A percentile compares a stretch with the other conserved stretches of the same genome.
Evolutionary conservation across 2,329 filamentous ascomycete species (phyloP).

Genomic region (Pseudogymnoascus sp.): DNA sequence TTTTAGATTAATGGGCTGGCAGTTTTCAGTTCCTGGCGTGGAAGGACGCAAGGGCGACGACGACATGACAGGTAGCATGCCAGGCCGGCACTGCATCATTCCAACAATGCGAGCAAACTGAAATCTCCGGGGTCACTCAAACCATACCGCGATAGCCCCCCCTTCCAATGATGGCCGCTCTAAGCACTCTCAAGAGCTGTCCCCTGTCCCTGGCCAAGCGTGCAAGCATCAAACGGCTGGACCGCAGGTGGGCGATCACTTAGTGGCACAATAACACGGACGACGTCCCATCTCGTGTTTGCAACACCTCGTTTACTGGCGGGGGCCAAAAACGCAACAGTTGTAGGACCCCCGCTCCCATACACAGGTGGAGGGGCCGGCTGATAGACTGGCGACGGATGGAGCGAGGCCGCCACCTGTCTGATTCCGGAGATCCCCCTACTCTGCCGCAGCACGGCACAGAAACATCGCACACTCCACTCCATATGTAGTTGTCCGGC

Average conservation of each 20-base stretch:
- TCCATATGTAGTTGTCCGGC: not conserved
- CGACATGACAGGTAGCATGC: slow-evolving; percentile 4
- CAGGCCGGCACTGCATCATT: not conserved
- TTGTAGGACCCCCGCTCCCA: not conserved
- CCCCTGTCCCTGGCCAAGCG: not conserved
- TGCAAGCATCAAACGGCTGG: slow-evolving; percentile 8
- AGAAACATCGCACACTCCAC: not conserved
- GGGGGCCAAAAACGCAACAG: not conserved
- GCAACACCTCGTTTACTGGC: not conserved
- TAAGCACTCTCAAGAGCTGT: not conserved
- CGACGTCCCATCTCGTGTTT: slow-evolving; percentile 1
- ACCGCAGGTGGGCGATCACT: slow-evolving; percentile 1
- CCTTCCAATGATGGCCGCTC: not conserved
- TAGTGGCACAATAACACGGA: not conserved
- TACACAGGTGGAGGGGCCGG: not conserved
- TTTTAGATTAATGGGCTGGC: not conserved
- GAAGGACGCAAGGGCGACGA: not conserved
- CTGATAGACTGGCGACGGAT: not conserved
- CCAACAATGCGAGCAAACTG: slow-evolving; percentile 1
- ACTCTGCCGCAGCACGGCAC: not conserved
- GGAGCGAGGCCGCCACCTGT: not conserved
- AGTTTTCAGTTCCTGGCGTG: not conserved
- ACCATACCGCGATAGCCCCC: not conserved
- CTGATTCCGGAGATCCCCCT: not conserved
- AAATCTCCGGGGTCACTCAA: not conserved